Percentiles rank a stretch among this genome's conserved stretches.
These are phyloP conservation scores for Selaginella moellendorffii DNA, from an alignment of 75 land plant species.

Conservation along the genomic window DNA sequence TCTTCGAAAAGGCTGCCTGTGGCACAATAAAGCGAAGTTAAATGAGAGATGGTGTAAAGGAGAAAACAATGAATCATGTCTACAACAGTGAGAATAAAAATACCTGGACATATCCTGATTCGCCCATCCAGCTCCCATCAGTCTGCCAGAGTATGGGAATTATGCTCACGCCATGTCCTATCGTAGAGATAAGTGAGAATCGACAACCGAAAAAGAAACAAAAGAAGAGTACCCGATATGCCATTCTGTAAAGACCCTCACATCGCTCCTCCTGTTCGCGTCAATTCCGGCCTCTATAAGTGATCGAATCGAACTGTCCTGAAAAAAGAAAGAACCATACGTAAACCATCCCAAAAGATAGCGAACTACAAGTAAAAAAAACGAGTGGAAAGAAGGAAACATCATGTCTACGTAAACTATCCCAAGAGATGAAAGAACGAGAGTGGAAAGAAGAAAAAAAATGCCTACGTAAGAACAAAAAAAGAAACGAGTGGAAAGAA, in stretches of 20 bases:
- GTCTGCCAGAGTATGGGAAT: slow-evolving; percentile 88
- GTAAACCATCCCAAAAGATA: too few species aligned
- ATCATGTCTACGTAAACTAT: background rate
- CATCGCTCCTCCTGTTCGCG: slow-evolving; percentile 61
- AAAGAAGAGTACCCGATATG: slow-evolving; percentile 58
- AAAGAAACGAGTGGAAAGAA: too few species aligned
- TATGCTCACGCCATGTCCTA: slow-evolving; percentile 80
- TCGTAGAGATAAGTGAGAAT: background rate
- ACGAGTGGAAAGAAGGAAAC: background rate
- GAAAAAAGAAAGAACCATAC: too few species aligned
- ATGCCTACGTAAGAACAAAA: background rate
- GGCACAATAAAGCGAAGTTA: background rate
- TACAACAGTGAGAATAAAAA: background rate
- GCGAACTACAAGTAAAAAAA: too few species aligned
- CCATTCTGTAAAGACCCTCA: slow-evolving; percentile 81
- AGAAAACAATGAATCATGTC: background rate
- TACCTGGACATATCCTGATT: slow-evolving; percentile 96
- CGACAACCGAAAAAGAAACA: background rate
- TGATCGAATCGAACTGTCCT: slow-evolving; percentile 76
- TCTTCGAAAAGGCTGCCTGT: slow-evolving; percentile 69
- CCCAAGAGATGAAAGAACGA: background rate
- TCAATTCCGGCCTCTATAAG: slow-evolving; percentile 81
- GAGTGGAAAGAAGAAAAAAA: background rate
- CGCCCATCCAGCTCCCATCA: slow-evolving; percentile 68
- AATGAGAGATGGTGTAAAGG: background rate